Evolutionary conservation across 2,329 filamentous ascomycete species (phyloP).

Genomic region (Aspergillus transmontanensis): DNA sequence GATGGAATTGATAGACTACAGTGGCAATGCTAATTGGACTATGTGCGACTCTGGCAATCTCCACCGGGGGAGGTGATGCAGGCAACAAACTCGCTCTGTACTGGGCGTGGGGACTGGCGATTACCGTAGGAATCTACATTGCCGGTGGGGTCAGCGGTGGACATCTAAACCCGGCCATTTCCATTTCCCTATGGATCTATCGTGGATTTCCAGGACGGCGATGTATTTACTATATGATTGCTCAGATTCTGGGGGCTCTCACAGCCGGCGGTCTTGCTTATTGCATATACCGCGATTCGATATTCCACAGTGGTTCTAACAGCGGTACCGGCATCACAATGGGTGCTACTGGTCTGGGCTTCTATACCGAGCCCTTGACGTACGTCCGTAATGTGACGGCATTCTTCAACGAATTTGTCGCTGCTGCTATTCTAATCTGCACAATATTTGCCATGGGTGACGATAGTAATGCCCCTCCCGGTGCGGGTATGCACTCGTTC

Average conservation of each 20-base stretch:
- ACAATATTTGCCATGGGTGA: slow-evolving; percentile 44
- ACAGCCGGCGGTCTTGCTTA: slow-evolving; percentile 38
- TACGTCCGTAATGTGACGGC: slow-evolving; percentile 32
- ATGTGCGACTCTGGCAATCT: slow-evolving; percentile 27
- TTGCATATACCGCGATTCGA: slow-evolving; percentile 39
- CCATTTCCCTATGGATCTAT: slow-evolving; percentile 37
- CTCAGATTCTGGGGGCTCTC: slow-evolving; percentile 40
- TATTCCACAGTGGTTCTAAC: slow-evolving; percentile 26
- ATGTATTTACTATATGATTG: slow-evolving; percentile 31
- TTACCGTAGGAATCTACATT: slow-evolving; percentile 47
- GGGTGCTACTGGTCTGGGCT: not conserved
- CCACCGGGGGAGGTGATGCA: slow-evolving; percentile 24
- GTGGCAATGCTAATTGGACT: slow-evolving; percentile 34
- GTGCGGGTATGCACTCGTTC: slow-evolving; percentile 45
- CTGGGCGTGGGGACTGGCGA: slow-evolving; percentile 31
- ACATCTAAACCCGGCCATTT: slow-evolving; percentile 53
- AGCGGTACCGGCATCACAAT: slow-evolving; percentile 18
- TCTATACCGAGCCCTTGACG: slow-evolving; percentile 17
- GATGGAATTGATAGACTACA: slow-evolving; percentile 19
- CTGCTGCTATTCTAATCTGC: slow-evolving; percentile 33
- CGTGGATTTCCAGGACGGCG: slow-evolving; percentile 37
- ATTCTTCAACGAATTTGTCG: slow-evolving; percentile 43
- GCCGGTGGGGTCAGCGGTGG: slow-evolving; percentile 52
- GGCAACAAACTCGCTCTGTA: slow-evolving; percentile 25
- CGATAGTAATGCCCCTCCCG: slow-evolving; percentile 48